These are phyloP conservation scores for Pulicaria dysenterica DNA, from an alignment of 129 eudicot genomes.

Conservation along the genomic window DNA sequence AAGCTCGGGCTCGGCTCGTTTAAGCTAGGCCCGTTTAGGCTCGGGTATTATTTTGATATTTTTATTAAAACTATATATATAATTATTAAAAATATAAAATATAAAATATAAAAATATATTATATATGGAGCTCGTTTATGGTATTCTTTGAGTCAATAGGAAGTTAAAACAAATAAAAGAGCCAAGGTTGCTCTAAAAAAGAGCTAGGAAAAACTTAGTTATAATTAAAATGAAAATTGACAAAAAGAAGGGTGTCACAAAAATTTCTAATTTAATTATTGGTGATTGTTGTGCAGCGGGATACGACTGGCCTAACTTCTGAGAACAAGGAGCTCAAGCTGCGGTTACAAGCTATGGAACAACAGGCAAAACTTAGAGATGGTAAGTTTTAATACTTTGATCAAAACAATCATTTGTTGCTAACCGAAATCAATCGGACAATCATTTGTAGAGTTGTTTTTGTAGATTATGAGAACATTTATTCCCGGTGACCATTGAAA, in stretches of 20 bases:
- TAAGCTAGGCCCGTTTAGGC: no score
- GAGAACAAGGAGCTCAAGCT: slow-evolving; percentile 92
- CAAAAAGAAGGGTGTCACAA: not conserved
- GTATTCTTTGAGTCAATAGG: not conserved
- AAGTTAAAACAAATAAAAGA: not conserved
- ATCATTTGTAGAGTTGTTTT: not conserved
- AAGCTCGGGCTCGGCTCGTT: no score
- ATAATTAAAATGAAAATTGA: not conserved
- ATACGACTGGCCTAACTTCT: slow-evolving; percentile 65
- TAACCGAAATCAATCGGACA: no score
- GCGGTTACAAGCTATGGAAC: slow-evolving; percentile 88
- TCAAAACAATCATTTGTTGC: not conserved
- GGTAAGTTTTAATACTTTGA: slow-evolving; percentile 44
- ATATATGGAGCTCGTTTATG: no score
- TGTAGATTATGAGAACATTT: no score
- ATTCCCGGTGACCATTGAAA: no score
- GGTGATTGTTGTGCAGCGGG: slow-evolving; percentile 57
- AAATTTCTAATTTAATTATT: slow-evolving; percentile 4
- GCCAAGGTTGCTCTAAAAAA: no score
- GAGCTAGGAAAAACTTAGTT: not conserved
- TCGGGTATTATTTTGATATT: no score
- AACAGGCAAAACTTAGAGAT: slow-evolving; percentile 84
- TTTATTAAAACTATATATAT: no score
- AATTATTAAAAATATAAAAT: no score
- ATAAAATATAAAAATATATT: no score